A percentile compares a stretch with the other conserved stretches of the same genome.
Conservation (phyloP, 805 yeast species). For the Wickerhamomyces strasburgensis region DNA sequence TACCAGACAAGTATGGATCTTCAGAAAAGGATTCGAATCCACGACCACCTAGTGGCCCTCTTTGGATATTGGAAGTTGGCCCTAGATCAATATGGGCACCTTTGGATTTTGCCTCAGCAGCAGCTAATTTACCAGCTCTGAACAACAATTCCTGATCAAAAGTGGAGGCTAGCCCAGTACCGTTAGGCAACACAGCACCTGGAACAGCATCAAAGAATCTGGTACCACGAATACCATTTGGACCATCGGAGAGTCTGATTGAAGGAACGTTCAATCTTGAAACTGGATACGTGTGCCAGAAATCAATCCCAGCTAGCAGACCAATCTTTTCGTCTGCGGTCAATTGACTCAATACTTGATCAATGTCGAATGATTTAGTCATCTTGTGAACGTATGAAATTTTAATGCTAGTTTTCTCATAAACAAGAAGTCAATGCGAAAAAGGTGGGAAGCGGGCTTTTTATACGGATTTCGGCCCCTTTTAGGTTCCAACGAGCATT, state of each 20-base stretch:
- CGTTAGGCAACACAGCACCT: conserved; percentile 53
- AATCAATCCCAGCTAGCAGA: conserved; percentile 39
- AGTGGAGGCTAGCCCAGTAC: conserved; percentile 55
- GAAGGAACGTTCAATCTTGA: conserved; percentile 39
- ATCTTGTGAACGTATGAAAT: too few relatives aligned
- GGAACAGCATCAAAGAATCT: conserved; percentile 47
- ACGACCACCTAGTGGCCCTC: conserved; percentile 58
- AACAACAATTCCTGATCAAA: conserved; percentile 45
- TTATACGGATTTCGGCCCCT: too few relatives aligned
- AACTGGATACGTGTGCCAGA: conserved; percentile 46
- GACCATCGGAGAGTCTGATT: conserved; percentile 52
- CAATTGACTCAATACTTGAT: conserved; percentile 22
- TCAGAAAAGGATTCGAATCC: conserved; percentile 60
- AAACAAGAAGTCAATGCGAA: too few relatives aligned
- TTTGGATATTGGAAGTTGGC: conserved; percentile 48
- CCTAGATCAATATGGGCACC: conserved; percentile 47
- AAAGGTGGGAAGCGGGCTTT: too few relatives aligned
- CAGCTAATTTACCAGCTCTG: conserved; percentile 50
- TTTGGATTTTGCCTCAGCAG: conserved; percentile 48
- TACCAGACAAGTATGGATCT: conserved; percentile 50
- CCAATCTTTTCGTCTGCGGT: conserved; percentile 25
- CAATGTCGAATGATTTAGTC: conserved; percentile 21
- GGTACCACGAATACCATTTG: conserved; percentile 61
- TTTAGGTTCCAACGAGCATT: too few relatives aligned
- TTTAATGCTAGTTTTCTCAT: too few relatives aligned